Evolutionary conservation across 2,329 filamentous ascomycete species (phyloP), one percentile per base, ranked within the genome.

Genomic region (Ceratocystis alfenasii): DNA sequence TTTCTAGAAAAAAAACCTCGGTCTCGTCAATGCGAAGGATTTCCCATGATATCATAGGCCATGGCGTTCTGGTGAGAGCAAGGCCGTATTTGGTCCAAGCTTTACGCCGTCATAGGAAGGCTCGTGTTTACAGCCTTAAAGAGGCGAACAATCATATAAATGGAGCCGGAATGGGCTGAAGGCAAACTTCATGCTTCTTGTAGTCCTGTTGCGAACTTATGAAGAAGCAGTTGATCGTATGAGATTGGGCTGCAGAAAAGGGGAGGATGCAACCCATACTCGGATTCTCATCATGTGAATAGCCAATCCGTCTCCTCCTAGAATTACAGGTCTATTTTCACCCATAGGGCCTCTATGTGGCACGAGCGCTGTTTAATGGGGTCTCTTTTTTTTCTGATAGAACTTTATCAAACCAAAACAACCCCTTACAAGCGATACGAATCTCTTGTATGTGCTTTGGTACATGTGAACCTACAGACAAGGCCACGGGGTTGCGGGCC

Each of bases 41-140:
- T 28, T 30, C 15, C 55, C 55, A 59, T 59, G 55, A 59, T 59
- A 36, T 59, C 55, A 59, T 59, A 59, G 55, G 55, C 20, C 28
- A 59, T 36, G 17, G 55, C 28, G 55, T 10, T 59, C 55, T 36
- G n/a, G 55, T 59, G 55, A 59, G 55, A 59, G 33, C 10, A 59
- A 36, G 28, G 5, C 28, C 17, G 55, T 59, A 30, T 59, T 7
- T 4, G 7, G 55, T 10, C 55, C 5, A 36, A 33, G 55, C 55
- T 59, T 30, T 59, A 36, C 30, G 3, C 33, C 55, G 6, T 59
- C 55, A n/a, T 59, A 28, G 15, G 7, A 33, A 12, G n/a, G 46
- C 6, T 41, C 28, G 28, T 33, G 53, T 33, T 36, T 59, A 8
- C 17, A 59, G 55, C 28, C 55, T 30, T 36, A 59, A 53, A 53